Conservation (phyloP, 2,329 filamentous ascomycete genomes). For the Remersonia thermophila region DNA sequence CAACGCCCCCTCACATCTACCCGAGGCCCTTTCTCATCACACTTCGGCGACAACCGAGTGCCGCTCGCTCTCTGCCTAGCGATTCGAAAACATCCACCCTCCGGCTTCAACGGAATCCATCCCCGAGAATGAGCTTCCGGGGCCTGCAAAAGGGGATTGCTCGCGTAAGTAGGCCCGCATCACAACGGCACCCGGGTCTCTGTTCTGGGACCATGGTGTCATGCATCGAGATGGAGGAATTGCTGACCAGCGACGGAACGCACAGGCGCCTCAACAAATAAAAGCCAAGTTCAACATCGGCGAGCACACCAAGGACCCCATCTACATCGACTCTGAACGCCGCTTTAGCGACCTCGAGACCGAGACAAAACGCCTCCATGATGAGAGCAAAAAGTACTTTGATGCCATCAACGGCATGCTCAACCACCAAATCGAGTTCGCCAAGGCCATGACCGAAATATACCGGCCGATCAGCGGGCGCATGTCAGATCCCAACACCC, state of each 20-base stretch:
- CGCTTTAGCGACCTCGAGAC: conserved; percentile 87
- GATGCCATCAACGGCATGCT: conserved; percentile 98
- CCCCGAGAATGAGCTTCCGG: conserved; percentile 75
- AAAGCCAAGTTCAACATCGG: conserved; percentile 90
- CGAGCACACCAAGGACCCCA: conserved; percentile 85
- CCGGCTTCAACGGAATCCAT: neutral
- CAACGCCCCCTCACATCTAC: neutral
- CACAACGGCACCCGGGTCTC: conserved; percentile 19
- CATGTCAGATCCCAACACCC: conserved; percentile 80
- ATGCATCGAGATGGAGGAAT: too few relatives aligned
- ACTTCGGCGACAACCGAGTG: neutral
- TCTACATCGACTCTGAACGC: conserved; percentile 89
- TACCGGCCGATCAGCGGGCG: conserved; percentile 97
- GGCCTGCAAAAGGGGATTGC: conserved; percentile 84
- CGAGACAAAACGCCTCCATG: conserved; percentile 93
- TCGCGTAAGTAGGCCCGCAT: conserved; percentile 46
- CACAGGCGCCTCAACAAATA: conserved; percentile 75
- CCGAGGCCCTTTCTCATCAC: neutral
- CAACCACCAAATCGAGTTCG: conserved; percentile 94
- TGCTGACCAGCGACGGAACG: conserved; percentile 17
- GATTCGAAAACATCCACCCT: neutral
- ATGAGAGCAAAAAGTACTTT: conserved; percentile 96
- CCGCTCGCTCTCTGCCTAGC: neutral
- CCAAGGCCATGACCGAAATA: conserved; percentile 86
- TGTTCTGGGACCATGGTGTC: conserved; percentile 5